These are phyloP conservation scores for Wallacemonas sp. DNA, from an alignment of 208 protist genomes.

Conservation along the genomic window DNA sequence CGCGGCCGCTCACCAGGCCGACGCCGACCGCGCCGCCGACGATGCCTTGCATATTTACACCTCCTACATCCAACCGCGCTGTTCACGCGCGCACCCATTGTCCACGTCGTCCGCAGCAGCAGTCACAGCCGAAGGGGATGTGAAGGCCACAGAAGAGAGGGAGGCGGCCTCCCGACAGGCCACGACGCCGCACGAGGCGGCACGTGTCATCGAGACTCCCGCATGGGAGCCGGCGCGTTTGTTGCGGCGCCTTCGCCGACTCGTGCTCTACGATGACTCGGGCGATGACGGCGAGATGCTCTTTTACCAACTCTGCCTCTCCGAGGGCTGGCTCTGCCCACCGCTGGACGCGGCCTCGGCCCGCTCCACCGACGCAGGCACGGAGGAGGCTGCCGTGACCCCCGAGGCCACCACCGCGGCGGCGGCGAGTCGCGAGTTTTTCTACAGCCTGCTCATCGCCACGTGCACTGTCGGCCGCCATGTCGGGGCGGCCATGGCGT, in stretches of 20 bases:
- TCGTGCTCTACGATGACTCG: constrained; percentile 58
- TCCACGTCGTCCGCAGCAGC: too few relatives aligned
- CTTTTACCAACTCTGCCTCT: constrained; percentile 52
- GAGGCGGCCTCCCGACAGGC: too few relatives aligned
- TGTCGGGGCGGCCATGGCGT: constrained; percentile 43
- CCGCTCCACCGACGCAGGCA: too few relatives aligned
- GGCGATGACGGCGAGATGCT: constrained; percentile 77
- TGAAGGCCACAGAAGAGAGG: too few relatives aligned
- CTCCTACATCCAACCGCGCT: neutral
- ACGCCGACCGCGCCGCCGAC: constrained; percentile 36
- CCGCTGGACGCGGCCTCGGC: neutral
- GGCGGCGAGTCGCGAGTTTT: constrained; percentile 25
- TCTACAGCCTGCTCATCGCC: constrained; percentile 66
- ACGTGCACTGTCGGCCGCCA: constrained; percentile 61
- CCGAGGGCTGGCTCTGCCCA: neutral
- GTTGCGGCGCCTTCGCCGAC: constrained; percentile 28
- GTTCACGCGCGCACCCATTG: neutral
- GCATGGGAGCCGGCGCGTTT: constrained; percentile 11
- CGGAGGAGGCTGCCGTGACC: too few relatives aligned
- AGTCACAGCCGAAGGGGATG: too few relatives aligned
- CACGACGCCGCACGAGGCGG: too few relatives aligned
- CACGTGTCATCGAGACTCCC: neutral
- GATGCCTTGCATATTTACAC: constrained; percentile 38
- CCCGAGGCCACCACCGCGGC: too few relatives aligned
- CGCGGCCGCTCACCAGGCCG: constrained; percentile 16